Base-by-base conservation (phyloP, 2,329 filamentous ascomycete species). In the Uncinocarpus reesii region DNA sequence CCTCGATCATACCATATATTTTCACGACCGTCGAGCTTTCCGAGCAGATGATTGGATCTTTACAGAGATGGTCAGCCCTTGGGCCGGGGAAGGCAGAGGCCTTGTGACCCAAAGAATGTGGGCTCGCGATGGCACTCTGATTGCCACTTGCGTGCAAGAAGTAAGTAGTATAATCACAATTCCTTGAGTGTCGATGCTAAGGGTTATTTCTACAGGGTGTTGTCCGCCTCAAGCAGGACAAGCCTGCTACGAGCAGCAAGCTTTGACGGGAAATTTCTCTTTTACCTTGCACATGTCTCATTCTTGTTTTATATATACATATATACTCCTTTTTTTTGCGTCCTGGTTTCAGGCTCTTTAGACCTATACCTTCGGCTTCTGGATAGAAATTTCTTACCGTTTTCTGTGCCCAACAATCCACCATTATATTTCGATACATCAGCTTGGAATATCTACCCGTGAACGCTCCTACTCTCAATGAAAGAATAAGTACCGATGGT, bases 81-180 rank as follows among this genome's bases (percentile, higher is more conserved):
- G 72, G 72, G 69, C 71, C 10, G 71, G 72, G 3, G 70, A 72
- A 51, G 71, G 70, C 10, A 65, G 72, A 41, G 72, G 71, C 0
- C 55, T 74, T 53, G 71, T 69, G 7, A 60, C 66, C 48, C 71
- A 74, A 59, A 67, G 67, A 56, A 71, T 74, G 47, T 75, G 71
- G 71, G 66, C 65, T 13, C 66, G 68, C 52, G 67, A 71, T 53
- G 72, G 72, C 4, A 61, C 61, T 3, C 58, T 74, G 53, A 68
- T 75, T 51, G 72, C 72, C 13, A 73, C 69, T 10, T 75, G 72
- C 57, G 66, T 66, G 2, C 72, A 75, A 60, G 72, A 75, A 63
- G 70, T 71, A 60, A 56, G 65, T 56, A 31, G n/a, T 36, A 38
- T 21, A 15, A 18, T 36, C 4, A 48, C 7, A 7, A 32, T 16